Evolutionary conservation across 2,329 filamentous ascomycete genomes (phyloP).

Genomic region (Colletotrichum camelliae): DNA sequence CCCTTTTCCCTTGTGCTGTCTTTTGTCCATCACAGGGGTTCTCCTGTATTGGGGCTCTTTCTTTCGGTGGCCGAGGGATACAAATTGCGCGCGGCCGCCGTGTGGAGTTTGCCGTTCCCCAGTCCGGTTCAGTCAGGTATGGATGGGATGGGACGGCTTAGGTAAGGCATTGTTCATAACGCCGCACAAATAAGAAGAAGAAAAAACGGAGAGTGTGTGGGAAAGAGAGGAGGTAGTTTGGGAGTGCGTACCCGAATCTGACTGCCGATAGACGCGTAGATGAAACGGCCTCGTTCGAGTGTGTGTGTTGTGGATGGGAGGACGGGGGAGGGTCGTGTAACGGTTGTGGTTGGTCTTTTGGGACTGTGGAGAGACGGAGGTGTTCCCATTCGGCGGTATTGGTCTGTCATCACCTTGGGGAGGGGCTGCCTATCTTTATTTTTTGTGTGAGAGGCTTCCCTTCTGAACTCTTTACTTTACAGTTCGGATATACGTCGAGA

Average conservation of each 20-base stretch:
- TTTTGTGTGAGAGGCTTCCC: neutral
- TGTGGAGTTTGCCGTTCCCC: neutral
- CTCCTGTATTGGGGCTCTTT: neutral
- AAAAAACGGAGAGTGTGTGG: neutral
- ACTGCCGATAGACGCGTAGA: constrained; percentile 14
- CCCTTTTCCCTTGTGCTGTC: neutral
- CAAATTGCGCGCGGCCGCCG: neutral
- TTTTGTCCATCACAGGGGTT: neutral
- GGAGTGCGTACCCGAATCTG: neutral
- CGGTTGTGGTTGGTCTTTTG: neutral
- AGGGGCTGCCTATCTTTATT: neutral
- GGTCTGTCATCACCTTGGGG: neutral
- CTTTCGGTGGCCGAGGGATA: neutral
- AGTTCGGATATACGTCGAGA: neutral
- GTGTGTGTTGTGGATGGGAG: neutral
- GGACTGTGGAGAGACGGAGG: neutral
- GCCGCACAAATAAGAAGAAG: neutral
- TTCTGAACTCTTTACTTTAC: neutral
- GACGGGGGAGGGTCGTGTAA: neutral
- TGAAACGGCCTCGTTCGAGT: constrained; percentile 15
- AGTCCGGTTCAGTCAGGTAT: neutral
- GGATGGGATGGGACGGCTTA: neutral
- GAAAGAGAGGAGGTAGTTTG: neutral
- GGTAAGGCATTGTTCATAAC: neutral
- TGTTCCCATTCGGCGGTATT: neutral